phyloP scores from a whole-genome alignment of 2,329 filamentous ascomycete genomes.

The Scytalidium lignicola region DNA sequence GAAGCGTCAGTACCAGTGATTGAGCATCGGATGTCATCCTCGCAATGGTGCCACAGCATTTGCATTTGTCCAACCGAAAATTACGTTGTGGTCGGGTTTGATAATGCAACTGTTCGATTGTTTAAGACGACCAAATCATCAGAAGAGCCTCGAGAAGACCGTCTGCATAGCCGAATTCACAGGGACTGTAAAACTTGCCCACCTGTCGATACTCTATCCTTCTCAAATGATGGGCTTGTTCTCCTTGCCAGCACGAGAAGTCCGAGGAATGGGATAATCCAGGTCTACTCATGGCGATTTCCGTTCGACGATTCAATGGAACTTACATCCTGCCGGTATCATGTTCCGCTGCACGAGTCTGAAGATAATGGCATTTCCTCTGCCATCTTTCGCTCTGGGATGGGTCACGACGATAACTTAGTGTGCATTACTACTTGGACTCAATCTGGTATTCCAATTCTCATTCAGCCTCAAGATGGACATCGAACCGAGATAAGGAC shows the following conservation, averaged over 20 bases:
- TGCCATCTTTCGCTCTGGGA: conserved; percentile 30
- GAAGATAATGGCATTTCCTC: conserved; percentile 36
- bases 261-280: conserved; percentile 31
- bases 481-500: conserved; percentile 31
- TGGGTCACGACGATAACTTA: conserved; percentile 29
- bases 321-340: conserved; percentile 31
- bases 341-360: conserved; percentile 34
- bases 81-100: conserved; percentile 36
- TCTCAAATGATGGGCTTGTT: conserved; percentile 35
- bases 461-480: conserved; percentile 33
- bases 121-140: conserved; percentile 29
- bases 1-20: conserved; percentile 27
- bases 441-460: conserved; percentile 34
- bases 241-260: conserved; percentile 34
- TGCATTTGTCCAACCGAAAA: conserved; percentile 34
- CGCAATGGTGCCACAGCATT: conserved; percentile 34
- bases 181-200: conserved; percentile 31
- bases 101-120: conserved; percentile 34
- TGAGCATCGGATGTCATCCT: conserved; percentile 35
- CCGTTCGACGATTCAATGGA: conserved; percentile 33
- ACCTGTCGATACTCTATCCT: conserved; percentile 34
- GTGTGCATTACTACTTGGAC: conserved; percentile 38
- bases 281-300: conserved; percentile 33
- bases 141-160: conserved; percentile 32
- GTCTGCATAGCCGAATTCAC: conserved; percentile 30